A percentile compares a stretch with the other conserved stretches of the same genome.
phyloP scores from a whole-genome alignment of 805 yeast genomes.

The Metschnikowia baotianmanensis region DNA sequence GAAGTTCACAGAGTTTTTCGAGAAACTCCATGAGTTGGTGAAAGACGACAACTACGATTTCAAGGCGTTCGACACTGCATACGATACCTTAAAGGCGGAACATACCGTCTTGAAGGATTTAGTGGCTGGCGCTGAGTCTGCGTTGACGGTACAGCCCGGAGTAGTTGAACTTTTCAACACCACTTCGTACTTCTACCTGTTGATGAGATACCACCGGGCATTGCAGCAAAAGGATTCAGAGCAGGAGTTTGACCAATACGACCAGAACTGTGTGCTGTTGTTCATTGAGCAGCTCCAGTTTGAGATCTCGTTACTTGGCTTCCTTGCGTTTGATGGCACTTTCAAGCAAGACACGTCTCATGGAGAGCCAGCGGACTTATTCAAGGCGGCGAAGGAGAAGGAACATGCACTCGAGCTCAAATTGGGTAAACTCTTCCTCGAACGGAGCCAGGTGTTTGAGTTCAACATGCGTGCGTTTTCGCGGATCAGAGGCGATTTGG shows the following conservation, averaged over 20 bases:
- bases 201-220: conserved; percentile 10
- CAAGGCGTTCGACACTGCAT: neutral
- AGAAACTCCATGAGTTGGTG: conserved; percentile 4
- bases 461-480: conserved; percentile 3
- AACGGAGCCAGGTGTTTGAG: conserved; percentile 9
- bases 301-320: conserved; percentile 7
- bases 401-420: conserved; percentile 2
- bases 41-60: neutral
- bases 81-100: neutral
- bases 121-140: neutral
- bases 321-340: conserved; percentile 1
- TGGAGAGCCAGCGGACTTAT: neutral
- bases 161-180: conserved; percentile 9
- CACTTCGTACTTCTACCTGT: conserved; percentile 7
- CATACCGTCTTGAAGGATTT: neutral
- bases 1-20: conserved; percentile 1
- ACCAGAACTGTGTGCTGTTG: conserved; percentile 6
- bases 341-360: neutral
- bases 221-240: conserved; percentile 1
- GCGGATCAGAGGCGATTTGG: neutral
- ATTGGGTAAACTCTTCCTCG: conserved; percentile 4
- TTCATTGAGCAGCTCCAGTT: conserved; percentile 7
- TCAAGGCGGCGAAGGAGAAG: neutral
- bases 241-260: conserved; percentile 4
- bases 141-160: neutral